These are phyloP conservation scores for Withania somnifera DNA, from an alignment of 305 asterid species.

Conservation along the genomic window DNA sequence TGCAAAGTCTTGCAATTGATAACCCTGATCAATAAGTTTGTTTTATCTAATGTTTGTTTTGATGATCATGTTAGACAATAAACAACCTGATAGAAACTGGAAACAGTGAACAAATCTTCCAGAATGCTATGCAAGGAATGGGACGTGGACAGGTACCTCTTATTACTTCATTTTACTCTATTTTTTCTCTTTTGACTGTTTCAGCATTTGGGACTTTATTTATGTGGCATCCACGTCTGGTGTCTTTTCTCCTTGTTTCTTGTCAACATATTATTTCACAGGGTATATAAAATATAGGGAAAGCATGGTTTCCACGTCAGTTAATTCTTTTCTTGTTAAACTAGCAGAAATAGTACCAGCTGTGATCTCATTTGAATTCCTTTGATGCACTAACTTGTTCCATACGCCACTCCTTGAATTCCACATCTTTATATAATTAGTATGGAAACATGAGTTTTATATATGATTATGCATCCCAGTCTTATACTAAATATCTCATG, in stretches of 20 bases:
- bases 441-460: background rate
- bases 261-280: background rate
- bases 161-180: background rate
- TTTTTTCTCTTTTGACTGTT: background rate
- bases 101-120: conserved; percentile 82
- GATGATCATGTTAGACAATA: conserved; percentile 50
- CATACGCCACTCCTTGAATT: background rate
- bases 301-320: background rate
- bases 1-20: background rate
- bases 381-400: background rate
- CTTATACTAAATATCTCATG: background rate
- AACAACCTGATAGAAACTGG: conserved; percentile 77
- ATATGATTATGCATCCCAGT: background rate
- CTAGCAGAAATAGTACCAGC: background rate
- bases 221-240: background rate
- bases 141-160: conserved; percentile 73
- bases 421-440: background rate
- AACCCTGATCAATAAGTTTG: background rate
- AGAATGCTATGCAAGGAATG: conserved; percentile 70
- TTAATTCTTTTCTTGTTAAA: background rate
- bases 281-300: background rate
- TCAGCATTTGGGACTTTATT: background rate
- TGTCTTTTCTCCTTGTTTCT: background rate
- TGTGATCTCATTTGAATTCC: background rate
- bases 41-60: background rate